These are phyloP conservation scores for Trebouxia sp. DNA, from an alignment of 139 green algal species.

Conservation along the genomic window DNA sequence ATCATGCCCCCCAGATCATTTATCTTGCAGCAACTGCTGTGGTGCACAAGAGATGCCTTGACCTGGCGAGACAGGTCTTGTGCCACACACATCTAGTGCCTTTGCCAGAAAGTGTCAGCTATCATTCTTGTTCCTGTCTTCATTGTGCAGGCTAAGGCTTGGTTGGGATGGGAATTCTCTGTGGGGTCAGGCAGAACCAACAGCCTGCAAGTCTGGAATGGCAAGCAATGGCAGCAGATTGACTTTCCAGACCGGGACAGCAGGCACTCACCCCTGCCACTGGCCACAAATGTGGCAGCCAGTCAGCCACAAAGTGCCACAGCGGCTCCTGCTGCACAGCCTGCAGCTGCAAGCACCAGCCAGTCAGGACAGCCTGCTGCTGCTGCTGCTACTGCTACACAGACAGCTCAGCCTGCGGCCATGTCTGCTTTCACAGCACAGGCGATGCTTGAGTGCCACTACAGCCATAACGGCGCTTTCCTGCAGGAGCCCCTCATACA, in stretches of 20 bases:
- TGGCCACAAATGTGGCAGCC: too few species aligned
- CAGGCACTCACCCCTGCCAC: background rate
- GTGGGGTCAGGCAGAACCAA: conserved; percentile 42
- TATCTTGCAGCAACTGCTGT: too few species aligned
- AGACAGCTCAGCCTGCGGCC: background rate
- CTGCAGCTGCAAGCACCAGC: conserved; percentile 5
- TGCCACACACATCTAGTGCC: too few species aligned
- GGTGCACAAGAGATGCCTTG: too few species aligned
- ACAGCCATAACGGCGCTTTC: conserved; percentile 58
- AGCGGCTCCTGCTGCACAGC: background rate
- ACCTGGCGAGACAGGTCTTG: background rate
- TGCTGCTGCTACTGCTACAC: background rate
- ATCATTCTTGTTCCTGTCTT: too few species aligned
- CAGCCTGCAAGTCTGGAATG: conserved; percentile 45
- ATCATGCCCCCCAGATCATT: too few species aligned
- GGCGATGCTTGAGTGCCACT: conserved; percentile 65
- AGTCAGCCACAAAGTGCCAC: too few species aligned
- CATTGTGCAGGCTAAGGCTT: conserved; percentile 47
- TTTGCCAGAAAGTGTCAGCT: too few species aligned
- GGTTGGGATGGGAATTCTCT: conserved; percentile 53
- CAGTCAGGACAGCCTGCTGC: too few species aligned
- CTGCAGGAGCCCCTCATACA: conserved; percentile 49
- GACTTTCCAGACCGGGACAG: background rate
- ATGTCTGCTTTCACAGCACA: conserved; percentile 45
- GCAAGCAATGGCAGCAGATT: conserved; percentile 29